Conservation (phyloP, 1,139 yeast genomes). For the Yamadazyma pseudoaaseri region DNA sequence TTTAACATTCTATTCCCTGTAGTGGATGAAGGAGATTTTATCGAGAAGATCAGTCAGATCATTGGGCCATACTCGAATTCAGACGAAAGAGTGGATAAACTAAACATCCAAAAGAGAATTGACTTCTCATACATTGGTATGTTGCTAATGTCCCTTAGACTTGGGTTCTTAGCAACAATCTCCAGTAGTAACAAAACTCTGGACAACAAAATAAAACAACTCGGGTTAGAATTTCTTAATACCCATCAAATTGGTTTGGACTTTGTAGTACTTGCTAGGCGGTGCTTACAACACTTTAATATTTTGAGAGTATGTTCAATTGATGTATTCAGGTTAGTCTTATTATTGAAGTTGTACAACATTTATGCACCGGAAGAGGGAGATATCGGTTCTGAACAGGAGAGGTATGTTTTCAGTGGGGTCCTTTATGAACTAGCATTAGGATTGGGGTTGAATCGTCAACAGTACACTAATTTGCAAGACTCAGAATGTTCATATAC, state of each 20-base stretch:
- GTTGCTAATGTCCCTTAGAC: constrained; percentile 25
- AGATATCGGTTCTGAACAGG: constrained; percentile 43
- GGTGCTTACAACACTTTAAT: constrained; percentile 39
- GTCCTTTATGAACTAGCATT: constrained; percentile 36
- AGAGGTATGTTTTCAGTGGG: constrained; percentile 41
- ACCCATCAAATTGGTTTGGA: constrained; percentile 24
- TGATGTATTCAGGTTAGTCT: constrained; percentile 48
- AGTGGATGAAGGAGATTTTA: constrained; percentile 39
- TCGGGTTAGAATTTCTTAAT: constrained; percentile 1
- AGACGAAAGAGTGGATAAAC: constrained; percentile 9
- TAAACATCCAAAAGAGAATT: constrained; percentile 25
- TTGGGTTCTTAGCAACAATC: constrained; percentile 29
- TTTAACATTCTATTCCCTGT: constrained; percentile 49
- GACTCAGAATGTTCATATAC: constrained; percentile 25
- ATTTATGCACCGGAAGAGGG: constrained; percentile 52
- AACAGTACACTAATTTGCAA: constrained; percentile 30
- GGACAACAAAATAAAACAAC: constrained; percentile 1
- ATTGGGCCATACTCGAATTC: constrained; percentile 23
- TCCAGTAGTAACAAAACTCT: constrained; percentile 21
- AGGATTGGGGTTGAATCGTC: constrained; percentile 47
- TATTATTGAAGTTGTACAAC: constrained; percentile 38
- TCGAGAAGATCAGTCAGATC: constrained; percentile 17
- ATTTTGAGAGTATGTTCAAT: constrained; percentile 38
- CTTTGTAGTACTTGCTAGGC: constrained; percentile 32
- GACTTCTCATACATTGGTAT: constrained; percentile 35